Evolutionary conservation across 768 basidiomycete genomes (phyloP), one percentile per base, ranked within the genome.

Genomic region (Pleurotus salmoneostramineus): DNA sequence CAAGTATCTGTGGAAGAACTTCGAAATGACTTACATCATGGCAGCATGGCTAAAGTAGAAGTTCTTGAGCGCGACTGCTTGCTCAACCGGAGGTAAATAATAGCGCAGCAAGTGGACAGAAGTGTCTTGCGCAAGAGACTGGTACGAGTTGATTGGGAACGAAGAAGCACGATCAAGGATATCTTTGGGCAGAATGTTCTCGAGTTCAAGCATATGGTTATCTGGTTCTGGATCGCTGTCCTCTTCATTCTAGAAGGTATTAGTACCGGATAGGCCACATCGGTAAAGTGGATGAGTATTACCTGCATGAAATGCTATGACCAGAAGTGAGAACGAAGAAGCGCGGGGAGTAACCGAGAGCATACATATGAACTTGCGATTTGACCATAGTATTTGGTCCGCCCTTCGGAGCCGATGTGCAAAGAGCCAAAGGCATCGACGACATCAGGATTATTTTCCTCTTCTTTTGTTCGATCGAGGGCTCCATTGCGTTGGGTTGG

Each of bases 361-460:
- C 84, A 61, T 65, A 90, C 89, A 83, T 83, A 89, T 10, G 89
- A 91, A 61, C 85, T 89, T 17, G 89, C 89, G 21, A 79, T 88
- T 34, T 85, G 85, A 8, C 89, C 89, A 62, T 80, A 90, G 65
- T 88, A 91, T 65, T 87, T 91, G 21, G 89, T 82, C 46, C 84
- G 82, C 5, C 90, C 90, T 1, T 85, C 83, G 17, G 86, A 72
- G 48, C 78, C 86, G 62, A 92, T 88, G 8, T 85, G 83, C n/a
- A 92, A 72, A 0, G 89, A 88, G 15, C 90, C 90, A 67, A 91
- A 91, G 7, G 90, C 88, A 68, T 91, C 88, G 4, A 91, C 82
- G 46, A 90, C 77, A 63, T 91, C 89, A 6, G 81, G 80, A 56
- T 82, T 80, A 58, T 70, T 72, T 56, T 86, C 85, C 61, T 88